Evolutionary conservation across 1,139 yeast species (phyloP).

Genomic region (Debaryomyces sp.): DNA sequence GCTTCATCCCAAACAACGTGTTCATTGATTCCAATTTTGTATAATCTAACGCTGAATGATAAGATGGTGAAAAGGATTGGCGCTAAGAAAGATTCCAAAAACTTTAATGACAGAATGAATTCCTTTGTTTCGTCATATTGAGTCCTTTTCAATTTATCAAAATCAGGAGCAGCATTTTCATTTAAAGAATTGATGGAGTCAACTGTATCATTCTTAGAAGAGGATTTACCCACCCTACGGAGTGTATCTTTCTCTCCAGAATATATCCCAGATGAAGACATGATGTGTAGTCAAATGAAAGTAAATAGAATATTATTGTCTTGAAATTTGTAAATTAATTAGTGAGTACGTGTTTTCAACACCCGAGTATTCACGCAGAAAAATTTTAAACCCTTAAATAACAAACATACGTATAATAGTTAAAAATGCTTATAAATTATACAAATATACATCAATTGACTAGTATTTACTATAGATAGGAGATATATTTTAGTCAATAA

Average conservation of each 20-base stretch:
- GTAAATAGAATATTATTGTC: background rate
- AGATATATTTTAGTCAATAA: background rate
- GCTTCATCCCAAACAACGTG: conserved; percentile 70
- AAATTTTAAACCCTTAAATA: conserved; percentile 4
- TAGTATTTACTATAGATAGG: background rate
- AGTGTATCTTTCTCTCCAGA: conserved; percentile 21
- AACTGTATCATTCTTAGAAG: conserved; percentile 12
- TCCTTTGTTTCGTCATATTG: conserved; percentile 34
- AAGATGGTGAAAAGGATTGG: conserved; percentile 52
- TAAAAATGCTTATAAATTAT: background rate
- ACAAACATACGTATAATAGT: background rate
- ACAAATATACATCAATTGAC: background rate
- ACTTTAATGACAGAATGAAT: conserved; percentile 31
- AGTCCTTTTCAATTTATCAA: conserved; percentile 28
- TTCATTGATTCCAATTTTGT: conserved; percentile 51
- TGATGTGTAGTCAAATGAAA: conserved; percentile 8
- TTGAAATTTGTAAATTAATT: background rate
- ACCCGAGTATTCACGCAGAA: conserved; percentile 4
- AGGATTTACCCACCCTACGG: conserved; percentile 19
- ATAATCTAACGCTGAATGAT: conserved; percentile 55
- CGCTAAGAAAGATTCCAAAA: conserved; percentile 40
- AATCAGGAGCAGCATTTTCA: conserved; percentile 19
- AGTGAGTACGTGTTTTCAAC: conserved; percentile 9
- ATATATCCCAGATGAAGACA: conserved; percentile 32
- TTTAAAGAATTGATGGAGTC: conserved; percentile 14